Evolutionary conservation across 768 basidiomycete species (phyloP), one percentile per base, ranked within the genome.

Genomic region (Mycena venus): DNA sequence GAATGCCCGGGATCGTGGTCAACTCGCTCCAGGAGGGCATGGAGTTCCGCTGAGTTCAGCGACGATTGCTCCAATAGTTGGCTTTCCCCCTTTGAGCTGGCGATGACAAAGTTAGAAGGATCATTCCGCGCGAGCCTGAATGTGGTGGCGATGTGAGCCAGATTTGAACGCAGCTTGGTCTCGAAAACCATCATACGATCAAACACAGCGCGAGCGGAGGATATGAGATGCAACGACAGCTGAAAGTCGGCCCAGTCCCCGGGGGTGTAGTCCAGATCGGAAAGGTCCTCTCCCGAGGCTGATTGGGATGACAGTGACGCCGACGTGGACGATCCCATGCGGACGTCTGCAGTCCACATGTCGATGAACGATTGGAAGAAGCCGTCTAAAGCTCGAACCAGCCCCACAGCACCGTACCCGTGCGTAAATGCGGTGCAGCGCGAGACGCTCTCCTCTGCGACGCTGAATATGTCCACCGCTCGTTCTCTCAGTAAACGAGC

Each of bases 231-330:
- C 17, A 99, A 83, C 2, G 91, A 92, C 14, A 91, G 83, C 82
- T 98, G 97, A 70, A 99, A 96, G 32, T 91, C 88, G 2, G 91
- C 89, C 96, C 96, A 98, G 82, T 99, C 97, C 69, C 96, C 92
- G 4, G 92, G 85, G 2, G 94, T 93, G 79, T 98, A 99, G 83
- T 99, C 95, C 73, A 95, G 83, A 79, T 94, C 94, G 0, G 91
- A 90, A 40, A 97, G 86, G 61, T 96, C 96, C 66, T 89, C 90
- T 36, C 86, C 89, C 1, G 90, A 84, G 64, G 82, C 58, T 73
- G 82, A 38, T 66, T 80, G 73, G 75, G 82, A 27, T 55, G 77
- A 62, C 0, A 31, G 68, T 0, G 82, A 79, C 34, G 85, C 76
- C 5, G 84, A 80, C 31, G 80, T 67, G 23, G 82, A 80, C 7